phyloP scores from a whole-genome alignment of 495 filamentous ascomycete species.

The Penicillium nucicola region DNA sequence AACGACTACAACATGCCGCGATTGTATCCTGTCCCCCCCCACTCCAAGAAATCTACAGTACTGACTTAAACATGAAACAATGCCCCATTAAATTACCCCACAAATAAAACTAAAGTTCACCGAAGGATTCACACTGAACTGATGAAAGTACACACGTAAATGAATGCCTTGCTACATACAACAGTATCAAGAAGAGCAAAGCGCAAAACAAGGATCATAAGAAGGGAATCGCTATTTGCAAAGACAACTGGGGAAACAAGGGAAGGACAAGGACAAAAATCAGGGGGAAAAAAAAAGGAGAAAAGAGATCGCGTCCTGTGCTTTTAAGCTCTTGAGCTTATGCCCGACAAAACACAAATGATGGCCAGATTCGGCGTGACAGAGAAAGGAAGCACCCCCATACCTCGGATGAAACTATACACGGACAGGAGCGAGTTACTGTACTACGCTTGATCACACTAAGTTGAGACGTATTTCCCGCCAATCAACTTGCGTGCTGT shows the following conservation, averaged over 20 bases:
- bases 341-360: not conserved
- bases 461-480: slow-evolving; percentile 65
- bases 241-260: slow-evolving; percentile 8
- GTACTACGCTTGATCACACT: not conserved
- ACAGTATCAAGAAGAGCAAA: not conserved
- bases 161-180: slow-evolving; percentile 23
- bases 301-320: slow-evolving; percentile 6
- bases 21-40: too few relatives aligned
- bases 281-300: slow-evolving; percentile 11
- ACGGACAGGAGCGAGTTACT: not conserved
- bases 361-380: not conserved
- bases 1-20: not conserved
- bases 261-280: slow-evolving; percentile 10
- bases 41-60: not conserved
- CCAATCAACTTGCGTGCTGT: slow-evolving; percentile 69
- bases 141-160: slow-evolving; percentile 18
- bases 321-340: not conserved
- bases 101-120: slow-evolving; percentile 10
- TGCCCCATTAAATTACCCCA: slow-evolving; percentile 1
- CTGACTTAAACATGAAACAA: not conserved
- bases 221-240: slow-evolving; percentile 25
- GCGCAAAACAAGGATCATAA: slow-evolving; percentile 15
- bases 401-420: slow-evolving; percentile 6
- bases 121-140: slow-evolving; percentile 10
- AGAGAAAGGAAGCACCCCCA: not conserved